Evolutionary conservation across 805 yeast species (phyloP).

Genomic region (Candida patagonica): DNA sequence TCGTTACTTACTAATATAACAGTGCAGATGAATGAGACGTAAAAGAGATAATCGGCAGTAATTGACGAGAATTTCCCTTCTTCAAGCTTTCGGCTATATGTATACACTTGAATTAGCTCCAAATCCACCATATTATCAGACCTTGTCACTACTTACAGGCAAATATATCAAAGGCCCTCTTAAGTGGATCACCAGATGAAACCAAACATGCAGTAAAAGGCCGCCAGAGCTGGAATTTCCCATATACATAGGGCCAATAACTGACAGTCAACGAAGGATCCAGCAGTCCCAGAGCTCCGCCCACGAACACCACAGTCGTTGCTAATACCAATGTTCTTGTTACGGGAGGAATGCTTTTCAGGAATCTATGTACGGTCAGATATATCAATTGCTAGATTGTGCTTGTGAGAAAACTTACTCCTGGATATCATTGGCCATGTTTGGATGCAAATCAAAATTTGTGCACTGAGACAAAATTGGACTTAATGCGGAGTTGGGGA

Average conservation of each 20-base stretch:
- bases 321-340: constrained; percentile 14
- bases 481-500: no score
- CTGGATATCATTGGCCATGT: constrained; percentile 8
- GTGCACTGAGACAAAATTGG: no score
- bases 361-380: constrained; percentile 10
- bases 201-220: constrained; percentile 17
- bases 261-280: constrained; percentile 6
- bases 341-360: constrained; percentile 17
- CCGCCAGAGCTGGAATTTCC: constrained; percentile 17
- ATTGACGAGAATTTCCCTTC: constrained; percentile 12
- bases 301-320: constrained; percentile 10
- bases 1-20: constrained; percentile 17
- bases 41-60: constrained; percentile 21
- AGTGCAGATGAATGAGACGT: constrained; percentile 14
- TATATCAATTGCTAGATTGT: neutral
- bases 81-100: constrained; percentile 16
- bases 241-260: constrained; percentile 13
- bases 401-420: constrained; percentile 5
- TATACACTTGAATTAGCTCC: constrained; percentile 13
- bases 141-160: constrained; percentile 9
- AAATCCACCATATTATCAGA: neutral
- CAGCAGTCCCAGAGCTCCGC: constrained; percentile 6
- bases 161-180: constrained; percentile 14
- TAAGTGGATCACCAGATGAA: constrained; percentile 15
- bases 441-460: neutral